Percentiles rank a stretch among this genome's conserved stretches.
Evolutionary conservation across 768 basidiomycete species (phyloP).

Genomic region (Rhodotorula sphaerocarpa): DNA sequence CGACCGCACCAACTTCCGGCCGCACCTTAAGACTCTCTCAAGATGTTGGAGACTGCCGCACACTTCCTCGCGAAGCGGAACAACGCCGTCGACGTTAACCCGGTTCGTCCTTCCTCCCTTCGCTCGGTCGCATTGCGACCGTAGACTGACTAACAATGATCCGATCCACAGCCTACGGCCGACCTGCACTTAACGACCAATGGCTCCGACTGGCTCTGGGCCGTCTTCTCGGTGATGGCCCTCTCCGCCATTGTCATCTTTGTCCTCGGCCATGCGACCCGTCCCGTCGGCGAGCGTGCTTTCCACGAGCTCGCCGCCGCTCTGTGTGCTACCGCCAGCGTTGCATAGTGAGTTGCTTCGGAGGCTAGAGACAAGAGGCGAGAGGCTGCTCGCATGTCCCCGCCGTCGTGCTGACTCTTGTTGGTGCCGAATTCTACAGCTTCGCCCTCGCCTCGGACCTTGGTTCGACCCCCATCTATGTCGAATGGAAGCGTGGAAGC

Average conservation of each 20-base stretch:
- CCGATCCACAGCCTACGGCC: background rate
- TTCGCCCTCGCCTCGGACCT: conserved; percentile 56
- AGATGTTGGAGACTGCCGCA: too few species aligned
- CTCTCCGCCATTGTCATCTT: conserved; percentile 46
- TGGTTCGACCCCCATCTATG: conserved; percentile 49
- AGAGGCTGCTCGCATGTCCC: background rate
- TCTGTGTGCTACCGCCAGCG: conserved; percentile 46
- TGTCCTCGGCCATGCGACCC: conserved; percentile 15
- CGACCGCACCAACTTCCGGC: too few species aligned
- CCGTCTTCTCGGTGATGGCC: conserved; percentile 52
- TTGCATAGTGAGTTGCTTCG: conserved; percentile 43
- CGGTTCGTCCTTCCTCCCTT: too few species aligned
- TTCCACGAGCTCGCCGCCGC: conserved; percentile 52
- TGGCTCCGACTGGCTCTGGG: conserved; percentile 54
- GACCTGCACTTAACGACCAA: conserved; percentile 46
- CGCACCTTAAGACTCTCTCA: too few species aligned
- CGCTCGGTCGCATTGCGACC: too few species aligned
- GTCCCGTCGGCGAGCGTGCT: conserved; percentile 46
- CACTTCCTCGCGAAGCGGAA: too few species aligned
- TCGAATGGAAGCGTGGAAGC: conserved; percentile 45
- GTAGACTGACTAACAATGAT: too few species aligned
- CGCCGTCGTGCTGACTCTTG: background rate
- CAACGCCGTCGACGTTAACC: too few species aligned
- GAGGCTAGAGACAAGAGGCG: too few species aligned
- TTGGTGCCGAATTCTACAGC: background rate